These are phyloP conservation scores for Thalia dealbata DNA, from an alignment of 176 grass and related monocot species.

Conservation along the genomic window DNA sequence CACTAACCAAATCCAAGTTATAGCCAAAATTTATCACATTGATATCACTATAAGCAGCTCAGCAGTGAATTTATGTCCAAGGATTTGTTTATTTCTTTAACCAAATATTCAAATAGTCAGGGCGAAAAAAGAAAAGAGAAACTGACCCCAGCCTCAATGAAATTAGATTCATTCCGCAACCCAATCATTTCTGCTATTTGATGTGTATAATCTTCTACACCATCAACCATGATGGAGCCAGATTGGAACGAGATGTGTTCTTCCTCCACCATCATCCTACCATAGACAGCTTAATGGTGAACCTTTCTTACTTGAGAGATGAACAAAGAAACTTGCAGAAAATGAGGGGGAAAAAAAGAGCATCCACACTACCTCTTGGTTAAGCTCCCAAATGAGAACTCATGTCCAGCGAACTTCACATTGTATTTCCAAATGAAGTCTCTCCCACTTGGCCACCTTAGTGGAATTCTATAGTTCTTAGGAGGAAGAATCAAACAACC, in stretches of 20 bases:
- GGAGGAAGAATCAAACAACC: conserved; percentile 69
- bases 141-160: conserved; percentile 88
- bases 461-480: conserved; percentile 63
- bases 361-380: conserved; percentile 54
- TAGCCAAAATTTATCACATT: too few species aligned
- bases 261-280: conserved; percentile 99
- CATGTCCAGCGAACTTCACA: conserved; percentile 86
- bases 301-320: not conserved
- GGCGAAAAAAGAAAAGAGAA: not conserved
- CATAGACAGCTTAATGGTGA: conserved; percentile 20
- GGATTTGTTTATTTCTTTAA: too few species aligned
- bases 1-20: too few species aligned
- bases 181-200: conserved; percentile 98
- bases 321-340: not conserved
- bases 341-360: not conserved
- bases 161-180: conserved; percentile 85
- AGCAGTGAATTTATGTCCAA: not conserved
- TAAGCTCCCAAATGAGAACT: conserved; percentile 95
- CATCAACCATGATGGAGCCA: conserved; percentile 74
- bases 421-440: conserved; percentile 99
- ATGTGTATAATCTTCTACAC: conserved; percentile 92
- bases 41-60: not conserved
- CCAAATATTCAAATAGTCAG: not conserved
- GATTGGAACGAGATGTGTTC: conserved; percentile 94
- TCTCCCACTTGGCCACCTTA: conserved; percentile 86